phyloP scores from a whole-genome alignment of 2,329 filamentous ascomycete genomes.

The Fusarium tricinctum region DNA sequence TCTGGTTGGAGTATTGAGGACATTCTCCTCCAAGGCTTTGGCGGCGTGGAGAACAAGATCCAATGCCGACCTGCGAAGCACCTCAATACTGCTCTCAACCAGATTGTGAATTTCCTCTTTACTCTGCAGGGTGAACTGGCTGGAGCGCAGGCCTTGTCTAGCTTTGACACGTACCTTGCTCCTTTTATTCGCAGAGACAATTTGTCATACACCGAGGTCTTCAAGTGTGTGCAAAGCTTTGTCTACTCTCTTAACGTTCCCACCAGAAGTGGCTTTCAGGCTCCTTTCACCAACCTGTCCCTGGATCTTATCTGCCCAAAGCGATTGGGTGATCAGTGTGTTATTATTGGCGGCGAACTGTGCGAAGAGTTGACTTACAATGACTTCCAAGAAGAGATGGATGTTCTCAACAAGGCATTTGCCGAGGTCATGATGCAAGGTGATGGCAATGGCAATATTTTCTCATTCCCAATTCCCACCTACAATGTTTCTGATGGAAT shows the following conservation, averaged over 20 bases:
- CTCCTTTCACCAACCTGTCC: constrained; percentile 46
- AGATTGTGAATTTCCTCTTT: constrained; percentile 47
- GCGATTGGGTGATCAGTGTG: constrained; percentile 30
- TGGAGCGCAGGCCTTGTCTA: constrained; percentile 41
- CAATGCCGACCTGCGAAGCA: constrained; percentile 46
- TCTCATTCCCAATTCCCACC: constrained; percentile 46
- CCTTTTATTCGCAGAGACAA: constrained; percentile 43
- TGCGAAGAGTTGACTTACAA: constrained; percentile 39
- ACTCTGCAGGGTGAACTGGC: constrained; percentile 46
- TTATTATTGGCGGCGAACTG: constrained; percentile 39
- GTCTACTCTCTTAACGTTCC: constrained; percentile 49
- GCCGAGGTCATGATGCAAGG: constrained; percentile 48
- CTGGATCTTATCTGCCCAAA: constrained; percentile 43
- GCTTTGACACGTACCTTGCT: constrained; percentile 46
- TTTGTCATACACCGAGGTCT: constrained; percentile 40
- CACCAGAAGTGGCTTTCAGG: constrained; percentile 46
- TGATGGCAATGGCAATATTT: constrained; percentile 46
- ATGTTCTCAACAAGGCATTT: constrained; percentile 46
- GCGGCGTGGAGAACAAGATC: constrained; percentile 46
- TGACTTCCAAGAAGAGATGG: constrained; percentile 48
- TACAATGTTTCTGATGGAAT: constrained; percentile 45
- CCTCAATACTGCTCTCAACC: constrained; percentile 46
- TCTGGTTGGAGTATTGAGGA: constrained; percentile 48
- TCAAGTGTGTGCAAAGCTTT: constrained; percentile 46
- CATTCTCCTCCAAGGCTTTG: constrained; percentile 45